Base-by-base conservation (phyloP, 1,139 yeast species). In the Yamadazyma conglobata region DNA sequence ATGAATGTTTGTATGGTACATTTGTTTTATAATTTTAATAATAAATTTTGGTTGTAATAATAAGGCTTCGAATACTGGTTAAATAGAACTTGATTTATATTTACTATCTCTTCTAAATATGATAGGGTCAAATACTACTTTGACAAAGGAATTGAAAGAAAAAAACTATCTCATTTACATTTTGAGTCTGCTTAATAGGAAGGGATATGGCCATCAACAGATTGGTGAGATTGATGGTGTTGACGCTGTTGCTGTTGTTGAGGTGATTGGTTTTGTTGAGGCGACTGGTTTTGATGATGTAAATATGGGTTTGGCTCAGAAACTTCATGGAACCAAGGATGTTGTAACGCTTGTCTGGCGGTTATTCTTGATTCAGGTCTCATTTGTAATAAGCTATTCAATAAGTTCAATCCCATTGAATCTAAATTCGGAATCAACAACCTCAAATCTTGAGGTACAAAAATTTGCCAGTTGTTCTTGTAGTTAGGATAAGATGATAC, bases 261-360 rank as follows among this genome's bases (percentile, higher is more conserved):
- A 16, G 27, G 33, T 16, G 48, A 31, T 36, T 53, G 33, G 44
- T 50, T 59, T 27, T 52, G 62, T 18, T 48, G 60, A 25, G 55
- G 62, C 27, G 58, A 65, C 31, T 65, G 70, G 10, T 54, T 35
- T 43, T 64, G 46, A 25, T 57, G 64, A 34, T 53, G 64, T 46
- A 54, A 47, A 31, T 57, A 46, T 2, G 69, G 66, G 27, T 54
- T 53, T 5, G 73, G 73, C 37, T 60, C 54, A 31, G 73, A 60
- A 25, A 79, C 81, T 50, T 89, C 96, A 33, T 84, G 84, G 57
- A 91, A 89, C 96, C 96, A 91, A 3, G 95, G 94, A 53, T 89
- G 96, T 48, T 83, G 91, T 46, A 91, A 71, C 3, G 96, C 95
- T 54, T 86, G 95, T 43, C 91, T 74, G 4, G 97, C 96, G 26